These are phyloP conservation scores for Effrenium voratum DNA, from an alignment of 73 alveolate species.

Conservation along the genomic window DNA sequence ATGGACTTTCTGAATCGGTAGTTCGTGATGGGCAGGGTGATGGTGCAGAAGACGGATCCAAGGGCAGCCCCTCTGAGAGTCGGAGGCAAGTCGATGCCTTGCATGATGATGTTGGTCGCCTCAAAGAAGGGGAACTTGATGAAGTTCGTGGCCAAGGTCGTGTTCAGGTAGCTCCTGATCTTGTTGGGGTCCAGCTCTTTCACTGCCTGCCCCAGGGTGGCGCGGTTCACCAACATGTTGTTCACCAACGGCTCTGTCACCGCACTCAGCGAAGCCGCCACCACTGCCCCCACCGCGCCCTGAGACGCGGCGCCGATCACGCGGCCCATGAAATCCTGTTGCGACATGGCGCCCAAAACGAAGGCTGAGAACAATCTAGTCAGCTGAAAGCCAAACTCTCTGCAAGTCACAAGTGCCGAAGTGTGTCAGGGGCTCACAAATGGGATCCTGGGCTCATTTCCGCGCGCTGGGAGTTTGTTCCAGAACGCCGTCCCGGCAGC, in stretches of 20 bases:
- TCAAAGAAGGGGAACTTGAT: constrained; percentile 86
- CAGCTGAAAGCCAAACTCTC: neutral
- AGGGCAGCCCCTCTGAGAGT: constrained; percentile 53
- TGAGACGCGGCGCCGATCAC: constrained; percentile 90
- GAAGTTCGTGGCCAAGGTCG: constrained; percentile 83
- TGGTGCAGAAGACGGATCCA: constrained; percentile 67
- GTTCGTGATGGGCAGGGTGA: constrained; percentile 81
- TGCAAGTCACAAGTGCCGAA: neutral
- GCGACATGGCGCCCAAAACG: constrained; percentile 39
- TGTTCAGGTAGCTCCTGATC: constrained; percentile 35
- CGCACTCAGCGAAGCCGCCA: constrained; percentile 68
- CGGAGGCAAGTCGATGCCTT: constrained; percentile 44
- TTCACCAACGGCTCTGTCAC: constrained; percentile 84
- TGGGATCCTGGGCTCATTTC: too few relatives aligned
- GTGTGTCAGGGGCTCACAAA: neutral
- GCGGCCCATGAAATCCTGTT: constrained; percentile 70
- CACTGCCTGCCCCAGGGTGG: constrained; percentile 33
- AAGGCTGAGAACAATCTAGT: neutral
- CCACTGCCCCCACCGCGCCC: constrained; percentile 77
- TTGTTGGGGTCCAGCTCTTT: constrained; percentile 31
- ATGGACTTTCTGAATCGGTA: constrained; percentile 78
- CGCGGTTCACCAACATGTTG: constrained; percentile 78
- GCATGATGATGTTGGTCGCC: constrained; percentile 67
- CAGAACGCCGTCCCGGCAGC: neutral
- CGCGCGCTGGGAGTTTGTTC: too few relatives aligned